These are phyloP conservation scores for Marasmius sp. DNA, from an alignment of 1,284 basidiomycete genomes.

Conservation along the genomic window DNA sequence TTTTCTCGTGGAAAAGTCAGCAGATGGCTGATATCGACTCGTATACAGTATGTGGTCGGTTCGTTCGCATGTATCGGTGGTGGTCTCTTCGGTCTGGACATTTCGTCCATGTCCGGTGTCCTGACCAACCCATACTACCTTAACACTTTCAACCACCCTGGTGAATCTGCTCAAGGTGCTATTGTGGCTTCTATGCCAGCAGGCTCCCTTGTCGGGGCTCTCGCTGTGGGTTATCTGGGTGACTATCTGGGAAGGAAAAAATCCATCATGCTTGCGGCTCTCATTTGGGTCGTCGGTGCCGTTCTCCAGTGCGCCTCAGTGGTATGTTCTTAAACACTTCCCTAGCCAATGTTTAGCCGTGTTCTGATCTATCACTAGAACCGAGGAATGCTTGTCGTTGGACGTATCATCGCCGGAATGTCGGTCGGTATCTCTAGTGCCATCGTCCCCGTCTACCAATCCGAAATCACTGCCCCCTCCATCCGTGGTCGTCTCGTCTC, in stretches of 20 bases:
- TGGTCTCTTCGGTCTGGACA: slow-evolving; percentile 77
- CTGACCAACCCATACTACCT: slow-evolving; percentile 62
- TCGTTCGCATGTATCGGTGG: slow-evolving; percentile 82
- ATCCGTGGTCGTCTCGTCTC: slow-evolving; percentile 78
- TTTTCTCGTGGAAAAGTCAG: not conserved
- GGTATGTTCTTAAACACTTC: slow-evolving; percentile 32
- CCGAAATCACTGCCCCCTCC: slow-evolving; percentile 66
- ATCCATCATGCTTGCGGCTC: slow-evolving; percentile 60
- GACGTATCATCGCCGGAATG: slow-evolving; percentile 63
- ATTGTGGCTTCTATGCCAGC: slow-evolving; percentile 81
- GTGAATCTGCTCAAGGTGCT: slow-evolving; percentile 61
- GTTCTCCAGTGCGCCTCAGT: slow-evolving; percentile 66
- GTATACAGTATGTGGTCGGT: slow-evolving; percentile 60
- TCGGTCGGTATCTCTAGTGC: slow-evolving; percentile 59
- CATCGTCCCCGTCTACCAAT: slow-evolving; percentile 72
- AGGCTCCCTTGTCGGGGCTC: slow-evolving; percentile 64
- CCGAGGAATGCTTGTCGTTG: slow-evolving; percentile 67
- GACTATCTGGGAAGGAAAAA: slow-evolving; percentile 68
- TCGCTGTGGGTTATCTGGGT: slow-evolving; percentile 59
- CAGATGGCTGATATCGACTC: slow-evolving; percentile 1
- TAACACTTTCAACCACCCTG: slow-evolving; percentile 46
- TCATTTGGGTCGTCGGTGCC: slow-evolving; percentile 73
- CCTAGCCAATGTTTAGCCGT: not conserved
- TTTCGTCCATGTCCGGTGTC: slow-evolving; percentile 81
- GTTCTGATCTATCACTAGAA: slow-evolving; percentile 36